A percentile compares a stretch with the other conserved stretches of the same genome.
phyloP scores from a whole-genome alignment of 1,139 yeast genomes.

The Yamadazyma dendronema region DNA sequence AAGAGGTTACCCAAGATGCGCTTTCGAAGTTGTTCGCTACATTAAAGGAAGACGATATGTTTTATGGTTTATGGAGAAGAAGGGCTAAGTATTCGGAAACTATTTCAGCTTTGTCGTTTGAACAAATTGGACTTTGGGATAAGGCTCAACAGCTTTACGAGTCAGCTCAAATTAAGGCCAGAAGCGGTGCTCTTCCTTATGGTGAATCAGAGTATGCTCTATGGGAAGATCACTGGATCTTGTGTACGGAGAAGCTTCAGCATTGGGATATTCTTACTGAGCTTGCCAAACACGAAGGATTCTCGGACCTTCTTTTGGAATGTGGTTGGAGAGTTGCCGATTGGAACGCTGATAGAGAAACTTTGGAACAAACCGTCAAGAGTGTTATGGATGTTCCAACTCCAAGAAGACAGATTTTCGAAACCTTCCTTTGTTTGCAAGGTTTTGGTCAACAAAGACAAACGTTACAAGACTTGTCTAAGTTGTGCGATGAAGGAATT shows the following conservation, averaged over 20 bases:
- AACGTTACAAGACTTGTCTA: constrained; percentile 74
- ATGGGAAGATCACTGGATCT: constrained; percentile 99
- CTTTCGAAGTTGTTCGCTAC: constrained; percentile 84
- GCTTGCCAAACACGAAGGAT: constrained; percentile 96
- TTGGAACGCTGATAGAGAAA: constrained; percentile 95
- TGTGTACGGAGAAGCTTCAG: constrained; percentile 94
- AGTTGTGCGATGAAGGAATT: constrained; percentile 92
- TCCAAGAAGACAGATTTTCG: constrained; percentile 93
- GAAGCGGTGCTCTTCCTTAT: constrained; percentile 93
- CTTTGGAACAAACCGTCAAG: constrained; percentile 89
- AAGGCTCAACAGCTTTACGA: constrained; percentile 93
- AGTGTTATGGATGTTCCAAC: constrained; percentile 99
- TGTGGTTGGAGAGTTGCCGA: constrained; percentile 99
- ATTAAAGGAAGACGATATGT: constrained; percentile 92
- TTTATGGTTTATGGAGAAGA: constrained; percentile 96
- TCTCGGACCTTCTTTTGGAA: constrained; percentile 87
- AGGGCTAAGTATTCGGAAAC: constrained; percentile 94
- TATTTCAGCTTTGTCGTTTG: constrained; percentile 87
- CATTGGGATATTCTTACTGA: constrained; percentile 98
- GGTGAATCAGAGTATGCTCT: constrained; percentile 93
- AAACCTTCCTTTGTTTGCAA: constrained; percentile 88
- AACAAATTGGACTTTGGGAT: constrained; percentile 94
- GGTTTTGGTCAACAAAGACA: constrained; percentile 91
- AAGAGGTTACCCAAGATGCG: constrained; percentile 89
- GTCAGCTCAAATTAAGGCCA: constrained; percentile 95